Conservation (phyloP, 805 yeast genomes). For the Saturnispora galanensis region DNA sequence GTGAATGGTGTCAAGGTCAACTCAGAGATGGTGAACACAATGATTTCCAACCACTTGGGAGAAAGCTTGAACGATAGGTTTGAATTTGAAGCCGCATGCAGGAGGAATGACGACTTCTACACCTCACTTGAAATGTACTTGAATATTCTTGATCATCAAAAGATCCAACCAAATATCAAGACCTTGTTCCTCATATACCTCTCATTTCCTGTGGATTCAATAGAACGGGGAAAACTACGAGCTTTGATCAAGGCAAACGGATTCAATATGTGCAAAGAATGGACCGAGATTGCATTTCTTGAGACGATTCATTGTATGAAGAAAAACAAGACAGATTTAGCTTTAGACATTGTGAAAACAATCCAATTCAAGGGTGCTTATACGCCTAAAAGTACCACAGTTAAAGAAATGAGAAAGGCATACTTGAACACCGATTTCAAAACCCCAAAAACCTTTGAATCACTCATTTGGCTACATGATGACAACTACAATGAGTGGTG, state of each 20-base stretch:
- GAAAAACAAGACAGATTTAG: background rate
- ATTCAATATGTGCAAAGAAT: background rate
- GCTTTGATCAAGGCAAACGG: background rate
- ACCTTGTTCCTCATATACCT: constrained; percentile 3
- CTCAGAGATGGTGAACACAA: constrained; percentile 3
- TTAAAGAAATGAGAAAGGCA: constrained; percentile 13
- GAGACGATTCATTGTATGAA: background rate
- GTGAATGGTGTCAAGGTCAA: constrained; percentile 3
- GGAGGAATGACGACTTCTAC: background rate
- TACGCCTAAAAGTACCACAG: constrained; percentile 11
- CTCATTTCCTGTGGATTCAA: constrained; percentile 5
- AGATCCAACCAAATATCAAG: constrained; percentile 1
- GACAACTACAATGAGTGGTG: constrained; percentile 5
- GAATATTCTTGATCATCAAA: background rate
- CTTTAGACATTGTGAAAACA: background rate
- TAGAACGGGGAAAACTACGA: background rate
- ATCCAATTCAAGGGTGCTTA: constrained; percentile 12
- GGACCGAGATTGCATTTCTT: constrained; percentile 5
- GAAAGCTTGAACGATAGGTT: constrained; percentile 2
- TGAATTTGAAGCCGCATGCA: background rate
- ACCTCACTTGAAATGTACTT: background rate
- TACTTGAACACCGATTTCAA: constrained; percentile 2
- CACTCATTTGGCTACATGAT: constrained; percentile 15
- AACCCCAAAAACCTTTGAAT: constrained; percentile 18
- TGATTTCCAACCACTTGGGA: constrained; percentile 5